phyloP scores from a whole-genome alignment of 345 rosid species.

The Jatropha curcas region DNA sequence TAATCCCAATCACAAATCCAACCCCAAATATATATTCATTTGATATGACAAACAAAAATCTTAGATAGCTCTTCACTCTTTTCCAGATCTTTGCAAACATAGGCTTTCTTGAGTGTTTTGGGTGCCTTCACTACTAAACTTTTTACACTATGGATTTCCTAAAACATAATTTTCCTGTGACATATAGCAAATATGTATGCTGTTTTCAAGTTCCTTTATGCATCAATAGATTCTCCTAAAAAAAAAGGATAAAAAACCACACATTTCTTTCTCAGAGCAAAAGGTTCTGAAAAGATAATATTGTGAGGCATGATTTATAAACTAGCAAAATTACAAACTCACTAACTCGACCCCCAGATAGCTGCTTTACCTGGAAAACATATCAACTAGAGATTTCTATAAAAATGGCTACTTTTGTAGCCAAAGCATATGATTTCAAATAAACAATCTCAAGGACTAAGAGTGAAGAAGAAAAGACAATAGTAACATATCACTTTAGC shows the following conservation, averaged over 20 bases:
- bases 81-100: too few relatives aligned
- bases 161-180: not conserved
- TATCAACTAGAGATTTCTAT: not conserved
- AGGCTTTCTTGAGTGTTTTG: too few relatives aligned
- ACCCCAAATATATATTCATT: too few relatives aligned
- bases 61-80: too few relatives aligned
- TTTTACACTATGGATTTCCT: not conserved
- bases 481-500: not conserved
- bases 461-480: not conserved
- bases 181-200: not conserved
- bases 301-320: not conserved
- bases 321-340: not conserved
- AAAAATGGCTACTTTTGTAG: not conserved
- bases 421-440: not conserved
- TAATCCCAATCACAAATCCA: too few relatives aligned
- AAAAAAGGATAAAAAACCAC: not conserved
- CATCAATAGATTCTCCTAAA: not conserved
- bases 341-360: not conserved
- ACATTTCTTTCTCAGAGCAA: not conserved
- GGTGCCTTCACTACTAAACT: not conserved
- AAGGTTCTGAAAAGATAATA: not conserved
- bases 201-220: not conserved
- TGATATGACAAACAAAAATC: too few relatives aligned
- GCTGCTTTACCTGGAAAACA: not conserved
- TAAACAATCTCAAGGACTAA: not conserved